phyloP scores from a whole-genome alignment of 2,329 filamentous ascomycete species.

The Trichophyton mentagrophytes region DNA sequence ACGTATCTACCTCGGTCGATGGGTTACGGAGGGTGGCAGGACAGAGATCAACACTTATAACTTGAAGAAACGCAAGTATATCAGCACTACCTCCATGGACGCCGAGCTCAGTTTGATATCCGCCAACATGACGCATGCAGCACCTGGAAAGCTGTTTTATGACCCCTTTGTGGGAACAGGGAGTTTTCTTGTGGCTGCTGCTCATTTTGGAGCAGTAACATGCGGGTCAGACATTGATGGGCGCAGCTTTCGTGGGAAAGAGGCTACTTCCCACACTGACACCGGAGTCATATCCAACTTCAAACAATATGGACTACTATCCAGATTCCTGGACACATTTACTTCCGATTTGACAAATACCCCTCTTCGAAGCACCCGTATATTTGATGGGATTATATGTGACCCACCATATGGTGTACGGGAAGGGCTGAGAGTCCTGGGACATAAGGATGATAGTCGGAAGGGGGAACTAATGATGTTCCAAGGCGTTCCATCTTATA shows the following conservation, averaged over 20 bases:
- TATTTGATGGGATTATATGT: constrained; percentile 83
- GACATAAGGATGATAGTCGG: constrained; percentile 49
- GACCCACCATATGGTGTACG: constrained; percentile 94
- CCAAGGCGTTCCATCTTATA: constrained; percentile 56
- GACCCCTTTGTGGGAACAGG: constrained; percentile 95
- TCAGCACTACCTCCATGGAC: constrained; percentile 95
- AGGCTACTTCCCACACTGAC: constrained; percentile 34
- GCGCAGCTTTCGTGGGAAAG: constrained; percentile 57
- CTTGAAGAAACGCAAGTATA: constrained; percentile 85
- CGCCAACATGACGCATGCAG: constrained; percentile 76
- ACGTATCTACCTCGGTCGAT: constrained; percentile 58
- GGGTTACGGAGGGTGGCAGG: constrained; percentile 53
- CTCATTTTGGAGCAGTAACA: constrained; percentile 73
- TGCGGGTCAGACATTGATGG: constrained; percentile 92
- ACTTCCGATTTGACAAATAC: constrained; percentile 79
- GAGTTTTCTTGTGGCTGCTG: constrained; percentile 78
- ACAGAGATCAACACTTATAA: constrained; percentile 62
- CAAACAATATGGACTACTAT: constrained; percentile 60
- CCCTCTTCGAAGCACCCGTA: constrained; percentile 49
- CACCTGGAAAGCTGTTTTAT: constrained; percentile 73
- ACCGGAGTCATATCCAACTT: constrained; percentile 56
- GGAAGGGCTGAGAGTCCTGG: constrained; percentile 80
- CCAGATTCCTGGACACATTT: constrained; percentile 62
- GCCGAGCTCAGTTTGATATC: constrained; percentile 83
- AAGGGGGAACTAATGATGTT: constrained; percentile 46